A percentile compares a stretch with the other conserved stretches of the same genome.
Evolutionary conservation across 73 alveolate species (phyloP).

Genomic region (Symbiodinium pilosum): DNA sequence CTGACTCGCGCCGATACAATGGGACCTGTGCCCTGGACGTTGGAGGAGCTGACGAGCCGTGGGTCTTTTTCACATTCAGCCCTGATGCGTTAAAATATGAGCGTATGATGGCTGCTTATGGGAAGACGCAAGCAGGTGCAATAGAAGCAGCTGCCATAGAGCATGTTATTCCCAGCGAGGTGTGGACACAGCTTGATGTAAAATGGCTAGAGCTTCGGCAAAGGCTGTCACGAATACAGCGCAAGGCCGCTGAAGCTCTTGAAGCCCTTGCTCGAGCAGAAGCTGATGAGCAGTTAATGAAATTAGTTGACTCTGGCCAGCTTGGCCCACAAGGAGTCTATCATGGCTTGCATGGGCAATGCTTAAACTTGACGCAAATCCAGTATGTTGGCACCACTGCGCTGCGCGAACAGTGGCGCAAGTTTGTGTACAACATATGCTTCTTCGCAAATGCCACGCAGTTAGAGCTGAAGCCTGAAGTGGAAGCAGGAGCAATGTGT

Average conservation of each 20-base stretch:
- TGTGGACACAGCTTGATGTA: slow-evolving; percentile 32
- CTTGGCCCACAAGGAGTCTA: slow-evolving; percentile 30
- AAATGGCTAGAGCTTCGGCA: slow-evolving; percentile 81
- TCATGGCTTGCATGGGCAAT: slow-evolving; percentile 45
- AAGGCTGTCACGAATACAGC: slow-evolving; percentile 47
- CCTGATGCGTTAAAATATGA: slow-evolving; percentile 42
- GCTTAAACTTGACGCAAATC: slow-evolving; percentile 63
- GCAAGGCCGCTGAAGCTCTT: slow-evolving; percentile 21
- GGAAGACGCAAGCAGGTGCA: slow-evolving; percentile 20
- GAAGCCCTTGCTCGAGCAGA: not conserved
- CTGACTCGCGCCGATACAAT: slow-evolving; percentile 50
- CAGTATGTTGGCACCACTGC: slow-evolving; percentile 86
- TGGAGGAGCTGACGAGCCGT: not conserved
- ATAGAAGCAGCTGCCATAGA: slow-evolving; percentile 44
- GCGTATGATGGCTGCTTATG: slow-evolving; percentile 48
- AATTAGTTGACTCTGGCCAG: slow-evolving; percentile 5
- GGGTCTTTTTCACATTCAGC: slow-evolving; percentile 7
- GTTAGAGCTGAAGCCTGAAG: slow-evolving; percentile 27
- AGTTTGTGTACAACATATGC: slow-evolving; percentile 48
- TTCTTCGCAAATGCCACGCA: slow-evolving; percentile 54
- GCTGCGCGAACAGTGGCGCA: slow-evolving; percentile 83
- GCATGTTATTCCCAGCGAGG: slow-evolving; percentile 7
- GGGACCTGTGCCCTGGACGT: slow-evolving; percentile 34
- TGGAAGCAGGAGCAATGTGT: slow-evolving; percentile 34
- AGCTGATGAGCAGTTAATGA: not conserved